Evolutionary conservation across 768 basidiomycete species (phyloP).

Genomic region (Boletus rex-veris): DNA sequence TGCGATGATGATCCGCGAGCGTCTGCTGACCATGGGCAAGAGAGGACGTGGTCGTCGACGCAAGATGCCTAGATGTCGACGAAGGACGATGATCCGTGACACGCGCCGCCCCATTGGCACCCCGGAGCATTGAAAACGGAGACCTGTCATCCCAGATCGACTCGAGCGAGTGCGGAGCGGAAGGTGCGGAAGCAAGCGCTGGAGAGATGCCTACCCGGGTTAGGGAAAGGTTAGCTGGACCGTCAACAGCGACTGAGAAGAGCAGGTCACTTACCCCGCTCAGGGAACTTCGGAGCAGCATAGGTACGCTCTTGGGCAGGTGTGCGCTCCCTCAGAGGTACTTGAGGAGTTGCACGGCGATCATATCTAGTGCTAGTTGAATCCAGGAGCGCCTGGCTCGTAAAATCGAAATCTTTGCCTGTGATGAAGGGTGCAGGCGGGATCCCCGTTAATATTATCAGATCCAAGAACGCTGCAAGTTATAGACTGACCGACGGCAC

Average conservation of each 20-base stretch:
- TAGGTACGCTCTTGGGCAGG: constrained; percentile 26
- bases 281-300: constrained; percentile 17
- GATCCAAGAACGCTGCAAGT: constrained; percentile 8
- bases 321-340: constrained; percentile 25
- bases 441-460: constrained; percentile 6
- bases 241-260: neutral
- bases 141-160: constrained; percentile 84
- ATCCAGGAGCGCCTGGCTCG: constrained; percentile 40
- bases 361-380: constrained; percentile 12
- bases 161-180: constrained; percentile 51
- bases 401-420: constrained; percentile 95
- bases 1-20: constrained; percentile 33
- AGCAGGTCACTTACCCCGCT: constrained; percentile 27
- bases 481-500: constrained; percentile 62
- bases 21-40: constrained; percentile 28
- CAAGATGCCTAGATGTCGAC: constrained; percentile 22
- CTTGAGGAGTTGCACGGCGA: constrained; percentile 20
- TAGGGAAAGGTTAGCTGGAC: constrained; percentile 12
- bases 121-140: constrained; percentile 64
- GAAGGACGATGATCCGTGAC: constrained; percentile 33
- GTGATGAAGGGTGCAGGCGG: constrained; percentile 7
- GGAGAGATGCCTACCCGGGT: constrained; percentile 24
- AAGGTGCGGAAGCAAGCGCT: constrained; percentile 33
- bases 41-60: constrained; percentile 19
- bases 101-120: constrained; percentile 47